A percentile compares a stretch with the other conserved stretches of the same genome.
These are phyloP conservation scores for Davidsoniella eucalypti DNA, from an alignment of 2,329 filamentous ascomycete species.

Conservation along the genomic window DNA sequence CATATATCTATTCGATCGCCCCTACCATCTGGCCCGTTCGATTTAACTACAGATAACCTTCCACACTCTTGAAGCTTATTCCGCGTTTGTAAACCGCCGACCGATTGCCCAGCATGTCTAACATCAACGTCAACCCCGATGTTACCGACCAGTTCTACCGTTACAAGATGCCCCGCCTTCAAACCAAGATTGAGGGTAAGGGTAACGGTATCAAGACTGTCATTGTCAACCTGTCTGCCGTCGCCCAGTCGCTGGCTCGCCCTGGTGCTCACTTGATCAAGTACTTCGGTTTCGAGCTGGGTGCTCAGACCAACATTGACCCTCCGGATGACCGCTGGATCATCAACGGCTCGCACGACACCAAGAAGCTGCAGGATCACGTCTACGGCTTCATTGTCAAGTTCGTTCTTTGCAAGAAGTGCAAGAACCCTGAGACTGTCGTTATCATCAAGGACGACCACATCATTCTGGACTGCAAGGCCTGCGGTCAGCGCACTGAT, in stretches of 20 bases:
- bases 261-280: slow-evolving; percentile 95
- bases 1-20: background rate
- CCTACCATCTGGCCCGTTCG: background rate
- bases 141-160: slow-evolving; percentile 98
- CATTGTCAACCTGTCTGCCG: slow-evolving; percentile 88
- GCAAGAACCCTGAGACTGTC: slow-evolving; percentile 98
- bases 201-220: slow-evolving; percentile 99
- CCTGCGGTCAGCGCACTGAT: slow-evolving; percentile 82
- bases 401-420: slow-evolving; percentile 98
- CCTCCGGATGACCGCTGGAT: slow-evolving; percentile 98
- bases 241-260: slow-evolving; percentile 80
- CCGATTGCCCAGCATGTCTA: slow-evolving; percentile 59
- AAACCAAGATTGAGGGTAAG: slow-evolving; percentile 99
- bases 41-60: background rate
- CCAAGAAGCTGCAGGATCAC: slow-evolving; percentile 89
- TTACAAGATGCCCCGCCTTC: slow-evolving; percentile 99
- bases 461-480: slow-evolving; percentile 95
- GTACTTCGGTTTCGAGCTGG: slow-evolving; percentile 98
- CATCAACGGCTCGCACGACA: slow-evolving; percentile 96
- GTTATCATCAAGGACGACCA: slow-evolving; percentile 85
- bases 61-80: background rate
- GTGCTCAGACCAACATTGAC: slow-evolving; percentile 95
- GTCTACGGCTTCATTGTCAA: slow-evolving; percentile 97
- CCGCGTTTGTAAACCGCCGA: background rate
- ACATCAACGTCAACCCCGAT: slow-evolving; percentile 96